A percentile compares a stretch with the other conserved stretches of the same genome.
phyloP scores from a whole-genome alignment of 306 rosid species.

The Arachis stenosperma region DNA sequence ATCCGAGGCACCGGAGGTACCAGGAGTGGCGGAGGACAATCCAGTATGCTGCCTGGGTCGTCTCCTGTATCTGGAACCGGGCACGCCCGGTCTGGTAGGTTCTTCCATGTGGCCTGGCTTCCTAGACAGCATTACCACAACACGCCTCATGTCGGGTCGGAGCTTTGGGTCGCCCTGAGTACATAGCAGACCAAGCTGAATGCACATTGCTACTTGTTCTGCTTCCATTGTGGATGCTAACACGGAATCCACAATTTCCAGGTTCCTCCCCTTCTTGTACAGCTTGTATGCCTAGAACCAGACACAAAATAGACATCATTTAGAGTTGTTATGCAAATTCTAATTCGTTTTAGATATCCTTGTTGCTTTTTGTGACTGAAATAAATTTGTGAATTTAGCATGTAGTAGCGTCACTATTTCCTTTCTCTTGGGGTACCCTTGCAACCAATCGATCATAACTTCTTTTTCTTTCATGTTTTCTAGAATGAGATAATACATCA shows the following conservation, averaged over 20 bases:
- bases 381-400: neutral
- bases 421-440: neutral
- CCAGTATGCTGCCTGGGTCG: slow-evolving; percentile 43
- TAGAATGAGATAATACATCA: neutral
- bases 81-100: slow-evolving; percentile 74
- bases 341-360: neutral
- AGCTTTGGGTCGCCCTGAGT: slow-evolving; percentile 71
- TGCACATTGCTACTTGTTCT: slow-evolving; percentile 72
- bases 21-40: slow-evolving; percentile 52
- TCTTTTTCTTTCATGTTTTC: neutral
- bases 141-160: slow-evolving; percentile 81
- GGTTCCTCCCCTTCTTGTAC: slow-evolving; percentile 76
- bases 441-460: neutral
- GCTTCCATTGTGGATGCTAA: slow-evolving; percentile 53
- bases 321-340: neutral
- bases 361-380: neutral
- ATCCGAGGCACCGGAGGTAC: slow-evolving; percentile 54
- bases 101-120: slow-evolving; percentile 74
- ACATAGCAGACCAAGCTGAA: slow-evolving; percentile 48
- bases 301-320: slow-evolving; percentile 35
- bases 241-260: slow-evolving; percentile 71
- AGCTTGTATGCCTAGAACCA: slow-evolving; percentile 74
- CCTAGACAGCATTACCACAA: slow-evolving; percentile 74
- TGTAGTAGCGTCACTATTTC: neutral
- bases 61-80: slow-evolving; percentile 73